Base-by-base conservation (phyloP, 2,329 filamentous ascomycete species). In the Meredithiella fracta region DNA sequence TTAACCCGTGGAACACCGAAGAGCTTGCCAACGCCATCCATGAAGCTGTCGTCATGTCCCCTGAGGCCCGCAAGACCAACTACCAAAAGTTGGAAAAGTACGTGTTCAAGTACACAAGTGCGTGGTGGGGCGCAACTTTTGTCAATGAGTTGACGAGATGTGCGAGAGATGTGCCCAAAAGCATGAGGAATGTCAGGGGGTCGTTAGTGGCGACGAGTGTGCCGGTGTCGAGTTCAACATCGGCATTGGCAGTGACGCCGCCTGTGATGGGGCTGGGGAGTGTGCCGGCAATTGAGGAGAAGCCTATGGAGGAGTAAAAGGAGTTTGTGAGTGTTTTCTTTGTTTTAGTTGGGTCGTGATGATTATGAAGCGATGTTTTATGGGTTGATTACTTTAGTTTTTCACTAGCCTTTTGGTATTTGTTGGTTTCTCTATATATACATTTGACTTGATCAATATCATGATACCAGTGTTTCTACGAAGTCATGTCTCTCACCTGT, bases 1-100 rank as follows among this genome's bases (percentile, higher is more conserved):
- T 97, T 65, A 98, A 98, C 69, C 92, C 92, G 1, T 98, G 92
- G 92, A 97, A 97, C 67, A 96, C 90, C 0, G 90, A 96, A 66
- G 91, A 97, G 68, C 74, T 97, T 38, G 90, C 91, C 42, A 86
- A 89, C 63, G 87, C 90, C 4, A 90, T 97, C 62, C 86, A 96
- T 68, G 89, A 95, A 62, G 88, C 91, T n/a, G 89, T 97, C 47
- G 95, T 90, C 55, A 96, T 97, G 88, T 84, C 84, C 54, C 81
- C 89, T 17, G 90, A 95, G 69, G 85, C 92, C 70, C 82, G 89
- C 54, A 81, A 83, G 59, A 74, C 83, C 57, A 96, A 96, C 69
- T 96, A 87, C 72, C 80, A 84, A 66, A 96, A 96, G 69, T 75
- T 98, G 58, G 86, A 92, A 66, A 86, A 86, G 70, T 97, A 97